Evolutionary conservation across 2,329 filamentous ascomycete genomes (phyloP).

Genomic region (Hymenoscyphus infarciens): DNA sequence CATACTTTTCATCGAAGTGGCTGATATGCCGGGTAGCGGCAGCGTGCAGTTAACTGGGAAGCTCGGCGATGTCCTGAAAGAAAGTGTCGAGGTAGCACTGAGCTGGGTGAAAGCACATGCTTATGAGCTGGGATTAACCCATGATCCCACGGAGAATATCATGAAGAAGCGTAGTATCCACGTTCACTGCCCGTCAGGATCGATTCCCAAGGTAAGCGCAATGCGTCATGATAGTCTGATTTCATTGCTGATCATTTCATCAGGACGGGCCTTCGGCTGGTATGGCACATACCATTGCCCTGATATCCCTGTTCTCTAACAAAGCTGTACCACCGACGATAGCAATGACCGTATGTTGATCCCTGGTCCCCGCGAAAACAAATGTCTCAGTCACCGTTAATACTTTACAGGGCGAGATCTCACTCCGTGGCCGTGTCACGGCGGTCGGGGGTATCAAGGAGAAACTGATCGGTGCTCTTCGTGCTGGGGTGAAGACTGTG

Average conservation of each 20-base stretch:
- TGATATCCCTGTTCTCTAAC: conserved; percentile 85
- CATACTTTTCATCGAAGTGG: conserved; percentile 97
- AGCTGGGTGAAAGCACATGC: conserved; percentile 98
- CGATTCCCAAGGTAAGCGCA: conserved; percentile 81
- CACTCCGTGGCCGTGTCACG: conserved; percentile 82
- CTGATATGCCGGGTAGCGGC: conserved; percentile 92
- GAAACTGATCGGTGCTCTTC: conserved; percentile 90
- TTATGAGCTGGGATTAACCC: conserved; percentile 80
- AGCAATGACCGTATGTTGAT: conserved; percentile 77
- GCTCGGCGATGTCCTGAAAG: conserved; percentile 93
- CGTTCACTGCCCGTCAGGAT: conserved; percentile 91
- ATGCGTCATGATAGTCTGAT: neutral
- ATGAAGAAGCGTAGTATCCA: conserved; percentile 95
- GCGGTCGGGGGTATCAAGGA: conserved; percentile 98
- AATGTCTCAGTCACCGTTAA: conserved; percentile 16
- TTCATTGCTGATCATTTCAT: conserved; percentile 20
- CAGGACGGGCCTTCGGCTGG: conserved; percentile 85
- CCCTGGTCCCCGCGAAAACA: neutral
- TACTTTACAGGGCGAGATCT: conserved; percentile 53
- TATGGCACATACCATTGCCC: conserved; percentile 87
- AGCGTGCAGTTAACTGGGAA: conserved; percentile 94
- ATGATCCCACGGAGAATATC: conserved; percentile 80
- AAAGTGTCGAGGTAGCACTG: conserved; percentile 92
- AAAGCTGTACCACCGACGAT: conserved; percentile 85
- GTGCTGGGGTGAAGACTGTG: conserved; percentile 93